These are phyloP conservation scores for Picochlorum sp. DNA, from an alignment of 139 green algal genomes.

Conservation along the genomic window DNA sequence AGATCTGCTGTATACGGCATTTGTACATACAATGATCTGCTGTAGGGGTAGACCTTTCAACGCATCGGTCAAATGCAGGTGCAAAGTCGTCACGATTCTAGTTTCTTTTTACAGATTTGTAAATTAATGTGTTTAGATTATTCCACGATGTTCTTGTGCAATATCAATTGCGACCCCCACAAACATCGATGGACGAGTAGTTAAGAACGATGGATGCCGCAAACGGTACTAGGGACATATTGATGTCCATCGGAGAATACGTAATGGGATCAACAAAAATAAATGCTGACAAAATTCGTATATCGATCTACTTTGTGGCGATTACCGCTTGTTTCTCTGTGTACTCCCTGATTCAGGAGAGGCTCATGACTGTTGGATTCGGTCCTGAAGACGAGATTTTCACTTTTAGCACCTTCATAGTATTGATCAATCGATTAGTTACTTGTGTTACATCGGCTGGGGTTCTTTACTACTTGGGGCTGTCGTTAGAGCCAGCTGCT, in stretches of 20 bases:
- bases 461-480: slow-evolving; percentile 25
- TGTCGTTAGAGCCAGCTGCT: slow-evolving; percentile 27
- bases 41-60: too few species aligned
- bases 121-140: too few species aligned
- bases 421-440: slow-evolving; percentile 86
- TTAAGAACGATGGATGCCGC: too few species aligned
- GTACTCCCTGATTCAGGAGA: slow-evolving; percentile 29
- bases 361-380: slow-evolving; percentile 22
- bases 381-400: slow-evolving; percentile 12
- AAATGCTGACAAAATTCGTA: neutral
- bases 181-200: too few species aligned
- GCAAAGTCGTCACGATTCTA: too few species aligned
- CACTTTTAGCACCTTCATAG: slow-evolving; percentile 78
- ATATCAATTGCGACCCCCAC: too few species aligned
- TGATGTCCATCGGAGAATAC: neutral
- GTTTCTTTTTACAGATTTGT: too few species aligned
- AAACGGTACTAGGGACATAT: too few species aligned
- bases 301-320: slow-evolving; percentile 6
- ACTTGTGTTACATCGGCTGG: slow-evolving; percentile 42
- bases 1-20: too few species aligned
- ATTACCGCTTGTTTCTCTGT: slow-evolving; percentile 11
- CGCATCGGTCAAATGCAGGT: too few species aligned
- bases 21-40: too few species aligned
- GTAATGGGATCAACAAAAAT: neutral
- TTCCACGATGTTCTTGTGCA: too few species aligned